Conservation (phyloP, 2,329 filamentous ascomycete species). For the Talaromyces albobiverticillius region DNA sequence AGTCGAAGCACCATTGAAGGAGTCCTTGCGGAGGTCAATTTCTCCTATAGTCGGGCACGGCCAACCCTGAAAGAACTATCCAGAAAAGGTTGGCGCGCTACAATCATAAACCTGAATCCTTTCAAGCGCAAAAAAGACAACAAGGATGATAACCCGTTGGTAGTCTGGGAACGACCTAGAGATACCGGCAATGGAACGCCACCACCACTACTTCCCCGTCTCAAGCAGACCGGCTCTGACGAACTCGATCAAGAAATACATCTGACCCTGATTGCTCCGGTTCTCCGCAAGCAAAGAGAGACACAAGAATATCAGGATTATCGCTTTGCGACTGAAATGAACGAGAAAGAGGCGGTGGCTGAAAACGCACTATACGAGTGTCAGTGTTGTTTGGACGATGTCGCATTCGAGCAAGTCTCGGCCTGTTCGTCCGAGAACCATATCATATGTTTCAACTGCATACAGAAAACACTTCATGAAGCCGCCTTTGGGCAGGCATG, state of each 20-base stretch:
- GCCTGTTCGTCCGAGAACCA: conserved; percentile 43
- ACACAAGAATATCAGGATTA: conserved; percentile 38
- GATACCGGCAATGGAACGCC: conserved; percentile 25
- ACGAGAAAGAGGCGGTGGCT: conserved; percentile 41
- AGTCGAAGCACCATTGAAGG: conserved; percentile 45
- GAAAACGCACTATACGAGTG: conserved; percentile 46
- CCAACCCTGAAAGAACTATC: conserved; percentile 43
- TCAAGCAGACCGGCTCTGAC: conserved; percentile 40
- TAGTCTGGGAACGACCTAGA: conserved; percentile 35
- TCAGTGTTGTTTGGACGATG: conserved; percentile 47
- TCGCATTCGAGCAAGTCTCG: conserved; percentile 47
- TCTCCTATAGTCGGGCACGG: conserved; percentile 42
- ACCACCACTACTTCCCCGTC: conserved; percentile 21
- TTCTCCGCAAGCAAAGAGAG: conserved; percentile 32
- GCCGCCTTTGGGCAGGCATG: conserved; percentile 92
- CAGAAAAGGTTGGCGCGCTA: conserved; percentile 44
- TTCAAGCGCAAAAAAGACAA: conserved; percentile 38
- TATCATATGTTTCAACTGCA: conserved; percentile 65
- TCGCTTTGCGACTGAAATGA: conserved; percentile 40
- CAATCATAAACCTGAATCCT: conserved; percentile 41
- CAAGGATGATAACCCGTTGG: conserved; percentile 36
- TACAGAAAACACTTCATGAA: conserved; percentile 77
- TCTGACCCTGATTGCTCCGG: conserved; percentile 34
- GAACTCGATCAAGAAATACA: conserved; percentile 46
- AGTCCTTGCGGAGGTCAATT: conserved; percentile 48